phyloP scores from a whole-genome alignment of 345 rosid genomes.

The Camelina hispida region DNA sequence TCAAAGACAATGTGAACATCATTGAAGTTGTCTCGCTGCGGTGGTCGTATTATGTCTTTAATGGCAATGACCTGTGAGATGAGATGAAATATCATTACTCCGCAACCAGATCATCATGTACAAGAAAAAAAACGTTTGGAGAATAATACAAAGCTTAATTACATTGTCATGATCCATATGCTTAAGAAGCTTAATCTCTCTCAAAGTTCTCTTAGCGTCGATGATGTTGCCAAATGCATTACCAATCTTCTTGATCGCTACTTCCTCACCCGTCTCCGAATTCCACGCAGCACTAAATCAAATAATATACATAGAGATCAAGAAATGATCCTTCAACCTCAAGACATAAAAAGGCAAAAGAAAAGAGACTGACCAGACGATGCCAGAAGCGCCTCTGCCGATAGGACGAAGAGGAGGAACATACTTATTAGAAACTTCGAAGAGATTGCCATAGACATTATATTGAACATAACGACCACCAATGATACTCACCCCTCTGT shows the following conservation, averaged over 20 bases:
- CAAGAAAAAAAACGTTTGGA: not conserved
- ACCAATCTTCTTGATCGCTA: slow-evolving; percentile 93
- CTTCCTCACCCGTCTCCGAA: slow-evolving; percentile 75
- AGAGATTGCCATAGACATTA: slow-evolving; percentile 84
- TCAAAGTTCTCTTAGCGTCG: slow-evolving; percentile 48
- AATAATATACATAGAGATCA: not conserved
- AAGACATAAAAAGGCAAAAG: not conserved
- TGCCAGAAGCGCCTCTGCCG: slow-evolving; percentile 91
- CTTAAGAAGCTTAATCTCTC: slow-evolving; percentile 86
- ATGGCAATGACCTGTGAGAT: slow-evolving; percentile 66
- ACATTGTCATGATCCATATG: slow-evolving; percentile 96
- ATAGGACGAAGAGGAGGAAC: slow-evolving; percentile 92
- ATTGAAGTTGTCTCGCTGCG: slow-evolving; percentile 74
- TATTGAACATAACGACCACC: slow-evolving; percentile 81
- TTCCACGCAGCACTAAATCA: slow-evolving; percentile 76
- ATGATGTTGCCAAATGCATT: slow-evolving; percentile 80
- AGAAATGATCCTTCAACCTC: not conserved
- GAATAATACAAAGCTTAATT: not conserved
- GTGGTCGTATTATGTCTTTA: slow-evolving; percentile 83
- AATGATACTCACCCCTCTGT: slow-evolving; percentile 54
- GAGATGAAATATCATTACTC: not conserved
- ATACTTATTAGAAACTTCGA: slow-evolving; percentile 77
- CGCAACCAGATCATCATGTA: not conserved
- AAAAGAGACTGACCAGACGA: slow-evolving; percentile 67
- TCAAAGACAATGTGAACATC: slow-evolving; percentile 87